Percentiles rank a stretch among this genome's conserved stretches.
These are phyloP conservation scores for Talaromyces nanjingensis DNA, from an alignment of 495 filamentous ascomycete genomes.

Conservation along the genomic window DNA sequence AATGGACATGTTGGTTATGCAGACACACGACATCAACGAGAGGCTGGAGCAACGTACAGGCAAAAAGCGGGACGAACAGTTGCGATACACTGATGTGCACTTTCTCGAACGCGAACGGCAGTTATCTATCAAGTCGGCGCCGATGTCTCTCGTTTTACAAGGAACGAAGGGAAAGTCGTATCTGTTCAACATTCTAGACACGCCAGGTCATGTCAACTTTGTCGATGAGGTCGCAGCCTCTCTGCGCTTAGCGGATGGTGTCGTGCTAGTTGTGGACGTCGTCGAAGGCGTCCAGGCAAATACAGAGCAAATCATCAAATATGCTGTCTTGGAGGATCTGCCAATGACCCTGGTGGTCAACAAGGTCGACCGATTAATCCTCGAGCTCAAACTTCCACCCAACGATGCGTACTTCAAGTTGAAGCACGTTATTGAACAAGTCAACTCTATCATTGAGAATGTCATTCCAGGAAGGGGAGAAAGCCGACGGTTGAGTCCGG, in stretches of 20 bases:
- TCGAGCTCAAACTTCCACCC: conserved; percentile 91
- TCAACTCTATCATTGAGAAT: conserved; percentile 91
- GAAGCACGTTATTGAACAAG: conserved; percentile 95
- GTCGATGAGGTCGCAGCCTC: conserved; percentile 92
- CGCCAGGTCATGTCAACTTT: conserved; percentile 96
- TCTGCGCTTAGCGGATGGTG: conserved; percentile 80
- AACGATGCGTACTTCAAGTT: conserved; percentile 97
- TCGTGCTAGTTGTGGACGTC: conserved; percentile 90
- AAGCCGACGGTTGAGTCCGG: conserved; percentile 75
- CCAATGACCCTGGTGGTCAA: conserved; percentile 88
- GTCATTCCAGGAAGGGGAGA: conserved; percentile 79
- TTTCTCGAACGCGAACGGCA: conserved; percentile 82
- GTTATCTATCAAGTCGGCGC: conserved; percentile 86
- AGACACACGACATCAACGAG: conserved; percentile 83
- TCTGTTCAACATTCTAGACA: conserved; percentile 90
- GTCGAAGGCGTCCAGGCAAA: conserved; percentile 97
- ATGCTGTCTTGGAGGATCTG: conserved; percentile 84
- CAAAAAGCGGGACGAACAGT: conserved; percentile 77
- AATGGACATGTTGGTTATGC: conserved; percentile 95
- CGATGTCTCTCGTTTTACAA: conserved; percentile 89
- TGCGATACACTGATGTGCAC: conserved; percentile 91
- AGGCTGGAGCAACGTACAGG: conserved; percentile 71
- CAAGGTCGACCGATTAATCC: conserved; percentile 92
- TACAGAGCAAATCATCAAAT: conserved; percentile 93
- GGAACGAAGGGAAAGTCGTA: conserved; percentile 91